These are phyloP conservation scores for Ceratocystis papillata DNA, from an alignment of 2,329 filamentous ascomycete species.

Conservation along the genomic window DNA sequence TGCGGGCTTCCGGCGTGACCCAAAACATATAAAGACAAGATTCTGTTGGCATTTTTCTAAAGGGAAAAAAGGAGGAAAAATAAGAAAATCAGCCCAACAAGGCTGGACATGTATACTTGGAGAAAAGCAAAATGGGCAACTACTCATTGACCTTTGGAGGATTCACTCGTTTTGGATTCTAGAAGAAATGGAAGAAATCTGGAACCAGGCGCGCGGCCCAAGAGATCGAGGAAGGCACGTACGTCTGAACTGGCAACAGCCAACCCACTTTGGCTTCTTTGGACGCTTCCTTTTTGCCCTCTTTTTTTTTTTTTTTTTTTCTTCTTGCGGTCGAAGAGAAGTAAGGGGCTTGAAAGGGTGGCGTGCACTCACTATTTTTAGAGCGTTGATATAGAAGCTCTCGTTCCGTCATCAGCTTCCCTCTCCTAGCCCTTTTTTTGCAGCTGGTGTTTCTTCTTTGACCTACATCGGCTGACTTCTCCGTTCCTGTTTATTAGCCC, in stretches of 20 bases:
- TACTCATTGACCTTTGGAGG: slow-evolving; percentile 4
- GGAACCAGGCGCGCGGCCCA: background rate
- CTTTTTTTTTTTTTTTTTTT: too few species aligned
- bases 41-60: too few species aligned
- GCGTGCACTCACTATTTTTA: background rate
- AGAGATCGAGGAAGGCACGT: background rate
- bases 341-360: background rate
- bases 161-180: background rate
- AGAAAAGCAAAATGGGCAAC: background rate
- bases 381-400: background rate
- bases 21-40: background rate
- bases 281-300: too few species aligned
- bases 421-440: too few species aligned
- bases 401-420: background rate
- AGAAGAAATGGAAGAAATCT: slow-evolving; percentile 9
- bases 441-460: background rate
- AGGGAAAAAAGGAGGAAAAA: background rate
- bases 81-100: background rate
- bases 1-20: background rate
- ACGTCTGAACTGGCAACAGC: slow-evolving; percentile 4
- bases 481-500: background rate
- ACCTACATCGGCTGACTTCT: background rate
- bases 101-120: background rate
- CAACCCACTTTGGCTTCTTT: background rate
- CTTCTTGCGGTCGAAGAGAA: too few species aligned